These are phyloP conservation scores for Erysimum cheiri DNA, from an alignment of 441 rosid genomes.

Conservation along the genomic window DNA sequence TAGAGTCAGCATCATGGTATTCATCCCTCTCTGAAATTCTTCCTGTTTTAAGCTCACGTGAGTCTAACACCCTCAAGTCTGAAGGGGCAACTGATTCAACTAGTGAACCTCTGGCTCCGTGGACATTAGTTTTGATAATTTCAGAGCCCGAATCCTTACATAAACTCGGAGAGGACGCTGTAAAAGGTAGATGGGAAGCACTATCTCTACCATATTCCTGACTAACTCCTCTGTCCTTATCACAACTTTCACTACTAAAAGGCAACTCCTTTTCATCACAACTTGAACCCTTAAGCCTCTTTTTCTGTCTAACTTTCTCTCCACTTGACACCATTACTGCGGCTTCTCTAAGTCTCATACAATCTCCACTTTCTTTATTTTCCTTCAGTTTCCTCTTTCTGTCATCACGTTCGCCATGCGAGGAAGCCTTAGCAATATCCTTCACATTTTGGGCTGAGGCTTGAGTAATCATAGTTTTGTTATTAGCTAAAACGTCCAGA, in stretches of 20 bases:
- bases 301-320: slow-evolving; percentile 59
- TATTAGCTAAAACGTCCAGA: slow-evolving; percentile 48
- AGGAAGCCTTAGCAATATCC: slow-evolving; percentile 51
- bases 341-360: slow-evolving; percentile 45
- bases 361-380: slow-evolving; percentile 44
- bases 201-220: slow-evolving; percentile 57
- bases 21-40: slow-evolving; percentile 52
- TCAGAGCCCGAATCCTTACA: slow-evolving; percentile 81
- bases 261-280: slow-evolving; percentile 68
- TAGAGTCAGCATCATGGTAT: slow-evolving; percentile 50
- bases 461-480: slow-evolving; percentile 45
- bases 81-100: slow-evolving; percentile 87
- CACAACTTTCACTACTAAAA: slow-evolving; percentile 57
- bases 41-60: slow-evolving; percentile 53
- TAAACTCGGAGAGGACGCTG: slow-evolving; percentile 72
- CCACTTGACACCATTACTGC: slow-evolving; percentile 56
- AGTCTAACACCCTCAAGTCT: slow-evolving; percentile 63
- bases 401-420: slow-evolving; percentile 48
- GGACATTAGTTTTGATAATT: slow-evolving; percentile 56
- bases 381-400: slow-evolving; percentile 74
- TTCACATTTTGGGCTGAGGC: slow-evolving; percentile 51
- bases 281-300: slow-evolving; percentile 62
- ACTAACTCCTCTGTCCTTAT: slow-evolving; percentile 54
- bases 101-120: slow-evolving; percentile 73
- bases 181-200: slow-evolving; percentile 41